These are phyloP conservation scores for Sporothrix schenckii DNA, from an alignment of 2,329 filamentous ascomycete genomes.

Conservation along the genomic window DNA sequence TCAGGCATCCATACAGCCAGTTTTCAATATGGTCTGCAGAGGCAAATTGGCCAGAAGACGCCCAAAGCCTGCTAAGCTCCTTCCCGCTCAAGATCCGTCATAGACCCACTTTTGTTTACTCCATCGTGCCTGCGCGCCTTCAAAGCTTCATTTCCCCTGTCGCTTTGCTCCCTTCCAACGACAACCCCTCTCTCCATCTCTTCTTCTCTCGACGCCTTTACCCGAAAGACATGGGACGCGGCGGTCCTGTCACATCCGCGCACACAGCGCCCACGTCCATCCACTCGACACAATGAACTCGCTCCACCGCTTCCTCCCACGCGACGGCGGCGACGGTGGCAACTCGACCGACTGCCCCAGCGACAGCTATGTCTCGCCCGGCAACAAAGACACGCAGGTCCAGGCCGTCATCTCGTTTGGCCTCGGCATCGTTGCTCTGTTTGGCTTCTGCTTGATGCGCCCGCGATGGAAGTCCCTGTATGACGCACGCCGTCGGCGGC, in stretches of 20 bases:
- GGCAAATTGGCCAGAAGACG: not conserved
- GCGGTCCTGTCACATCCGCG: constrained; percentile 17
- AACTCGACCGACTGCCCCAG: constrained; percentile 36
- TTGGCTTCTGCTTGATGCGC: constrained; percentile 80
- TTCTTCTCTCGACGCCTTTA: not conserved
- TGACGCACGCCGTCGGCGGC: constrained; percentile 75
- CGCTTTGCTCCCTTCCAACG: not conserved
- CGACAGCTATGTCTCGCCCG: constrained; percentile 43
- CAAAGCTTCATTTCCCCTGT: constrained; percentile 26
- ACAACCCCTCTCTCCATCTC: not conserved
- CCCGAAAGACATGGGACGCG: constrained; percentile 15
- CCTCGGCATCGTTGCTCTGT: constrained; percentile 70
- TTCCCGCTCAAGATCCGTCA: constrained; percentile 28
- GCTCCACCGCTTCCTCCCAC: not conserved
- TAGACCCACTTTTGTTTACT: constrained; percentile 23
- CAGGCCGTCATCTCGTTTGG: constrained; percentile 74
- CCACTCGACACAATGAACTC: constrained; percentile 1
- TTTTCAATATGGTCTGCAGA: not conserved
- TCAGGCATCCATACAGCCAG: not conserved
- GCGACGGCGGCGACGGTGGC: constrained; percentile 3
- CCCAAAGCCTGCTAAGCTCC: not conserved
- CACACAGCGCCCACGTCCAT: constrained; percentile 32
- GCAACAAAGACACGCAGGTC: constrained; percentile 55
- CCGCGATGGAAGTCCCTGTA: constrained; percentile 92
- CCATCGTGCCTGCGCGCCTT: constrained; percentile 14